Percentiles rank a stretch among this genome's conserved stretches.
Conservation (phyloP, 306 rosid genomes). For the Clitoria ternatea region DNA sequence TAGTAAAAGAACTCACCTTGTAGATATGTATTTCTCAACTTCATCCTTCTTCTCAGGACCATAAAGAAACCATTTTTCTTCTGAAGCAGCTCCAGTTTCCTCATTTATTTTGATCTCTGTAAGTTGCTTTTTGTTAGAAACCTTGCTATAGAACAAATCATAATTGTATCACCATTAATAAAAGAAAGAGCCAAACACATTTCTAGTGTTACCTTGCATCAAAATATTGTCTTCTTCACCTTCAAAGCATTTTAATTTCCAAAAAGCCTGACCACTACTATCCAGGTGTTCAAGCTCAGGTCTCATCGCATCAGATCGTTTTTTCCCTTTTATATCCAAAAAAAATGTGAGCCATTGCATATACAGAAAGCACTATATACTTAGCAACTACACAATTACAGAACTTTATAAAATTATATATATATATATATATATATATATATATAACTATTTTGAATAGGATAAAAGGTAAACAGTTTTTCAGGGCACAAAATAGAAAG, state of each 20-base stretch:
- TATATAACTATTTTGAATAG: no score
- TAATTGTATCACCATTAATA: background rate
- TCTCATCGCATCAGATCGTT: slow-evolving; percentile 29
- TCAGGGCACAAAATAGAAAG: no score
- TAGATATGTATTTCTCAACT: slow-evolving; percentile 28
- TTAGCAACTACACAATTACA: no score
- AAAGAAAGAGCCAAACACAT: background rate
- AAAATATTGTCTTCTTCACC: slow-evolving; percentile 13
- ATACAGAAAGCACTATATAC: background rate
- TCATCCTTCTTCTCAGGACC: slow-evolving; percentile 21
- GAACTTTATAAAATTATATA: no score
- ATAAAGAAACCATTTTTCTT: slow-evolving; percentile 39
- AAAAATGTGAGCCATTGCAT: background rate
- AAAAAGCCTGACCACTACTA: slow-evolving; percentile 22
- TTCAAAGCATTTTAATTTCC: slow-evolving; percentile 27
- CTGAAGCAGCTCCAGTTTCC: background rate
- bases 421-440: no score
- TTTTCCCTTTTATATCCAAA: slow-evolving; percentile 13
- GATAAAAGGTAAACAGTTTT: no score
- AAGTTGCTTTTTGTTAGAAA: background rate
- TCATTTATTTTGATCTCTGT: slow-evolving; percentile 25
- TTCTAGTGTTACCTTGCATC: slow-evolving; percentile 40
- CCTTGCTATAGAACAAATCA: slow-evolving; percentile 9
- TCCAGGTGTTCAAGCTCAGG: slow-evolving; percentile 23
- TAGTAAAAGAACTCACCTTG: slow-evolving; percentile 21